These are phyloP conservation scores for Herpetospermum pedunculosum DNA, from an alignment of 306 rosid genomes.

Conservation along the genomic window DNA sequence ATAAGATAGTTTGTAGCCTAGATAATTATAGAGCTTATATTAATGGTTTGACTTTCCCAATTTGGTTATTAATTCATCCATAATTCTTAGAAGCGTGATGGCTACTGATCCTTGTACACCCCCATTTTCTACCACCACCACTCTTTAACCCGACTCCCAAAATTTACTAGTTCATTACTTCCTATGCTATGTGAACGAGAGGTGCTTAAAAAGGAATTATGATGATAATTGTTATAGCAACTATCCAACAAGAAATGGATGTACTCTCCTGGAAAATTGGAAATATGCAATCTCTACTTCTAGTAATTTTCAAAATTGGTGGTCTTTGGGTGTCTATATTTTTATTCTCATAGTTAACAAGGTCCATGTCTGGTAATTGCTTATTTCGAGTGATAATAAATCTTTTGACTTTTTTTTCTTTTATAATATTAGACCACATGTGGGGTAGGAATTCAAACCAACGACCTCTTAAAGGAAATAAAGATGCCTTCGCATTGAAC, in stretches of 20 bases:
- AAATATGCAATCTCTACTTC: not conserved
- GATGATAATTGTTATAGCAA: not conserved
- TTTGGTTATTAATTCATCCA: not conserved
- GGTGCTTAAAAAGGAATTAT: not conserved
- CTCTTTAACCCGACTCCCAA: not conserved
- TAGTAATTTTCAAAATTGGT: not conserved
- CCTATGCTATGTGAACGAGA: not conserved
- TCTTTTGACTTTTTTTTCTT: not conserved
- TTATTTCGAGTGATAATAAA: not conserved
- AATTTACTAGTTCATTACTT: not conserved
- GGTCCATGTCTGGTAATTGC: not conserved
- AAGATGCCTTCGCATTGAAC: too few species aligned
- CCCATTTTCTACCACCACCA: not conserved
- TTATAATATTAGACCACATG: not conserved
- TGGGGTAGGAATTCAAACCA: not conserved
- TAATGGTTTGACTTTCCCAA: slow-evolving; percentile 6
- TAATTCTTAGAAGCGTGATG: not conserved
- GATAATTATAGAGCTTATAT: not conserved
- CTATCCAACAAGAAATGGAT: not conserved
- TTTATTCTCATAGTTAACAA: not conserved
- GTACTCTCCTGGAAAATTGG: not conserved
- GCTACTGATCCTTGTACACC: not conserved
- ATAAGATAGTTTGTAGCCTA: not conserved
- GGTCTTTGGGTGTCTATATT: not conserved
- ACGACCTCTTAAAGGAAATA: not conserved